phyloP scores from a whole-genome alignment of 2,329 filamentous ascomycete genomes.

The Penicillium palitans region DNA sequence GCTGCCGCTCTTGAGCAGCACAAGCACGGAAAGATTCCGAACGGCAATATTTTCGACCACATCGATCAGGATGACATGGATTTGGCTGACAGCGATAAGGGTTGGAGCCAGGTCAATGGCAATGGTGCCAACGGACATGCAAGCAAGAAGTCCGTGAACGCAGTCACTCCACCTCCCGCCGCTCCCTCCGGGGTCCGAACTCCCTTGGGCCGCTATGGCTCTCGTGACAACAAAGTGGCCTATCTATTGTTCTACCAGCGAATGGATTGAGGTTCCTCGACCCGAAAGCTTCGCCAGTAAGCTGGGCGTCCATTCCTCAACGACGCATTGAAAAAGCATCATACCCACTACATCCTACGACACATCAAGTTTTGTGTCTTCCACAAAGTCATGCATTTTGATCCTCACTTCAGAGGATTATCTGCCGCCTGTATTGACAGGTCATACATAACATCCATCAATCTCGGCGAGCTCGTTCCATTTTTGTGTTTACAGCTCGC shows the following conservation, averaged over 20 bases:
- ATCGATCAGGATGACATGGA: slow-evolving; percentile 65
- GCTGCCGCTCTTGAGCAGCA: slow-evolving; percentile 66
- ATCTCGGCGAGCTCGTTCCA: slow-evolving; percentile 4
- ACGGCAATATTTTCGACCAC: slow-evolving; percentile 73
- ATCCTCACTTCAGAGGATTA: slow-evolving; percentile 7
- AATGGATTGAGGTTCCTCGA: slow-evolving; percentile 46
- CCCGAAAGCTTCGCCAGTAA: background rate
- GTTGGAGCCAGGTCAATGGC: slow-evolving; percentile 85
- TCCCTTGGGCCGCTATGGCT: slow-evolving; percentile 56
- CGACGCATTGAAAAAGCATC: slow-evolving; percentile 12
- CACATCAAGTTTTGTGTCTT: slow-evolving; percentile 5
- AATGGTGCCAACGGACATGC: slow-evolving; percentile 43
- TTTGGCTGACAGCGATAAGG: slow-evolving; percentile 61
- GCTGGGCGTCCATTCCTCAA: background rate
- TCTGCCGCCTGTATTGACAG: slow-evolving; percentile 6
- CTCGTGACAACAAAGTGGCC: slow-evolving; percentile 94
- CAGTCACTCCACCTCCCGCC: slow-evolving; percentile 53
- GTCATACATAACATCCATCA: slow-evolving; percentile 17
- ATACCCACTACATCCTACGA: slow-evolving; percentile 11
- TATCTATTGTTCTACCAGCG: slow-evolving; percentile 95
- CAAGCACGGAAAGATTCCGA: slow-evolving; percentile 52
- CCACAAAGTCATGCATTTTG: slow-evolving; percentile 9
- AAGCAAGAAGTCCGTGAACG: slow-evolving; percentile 76
- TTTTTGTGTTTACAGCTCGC: background rate
- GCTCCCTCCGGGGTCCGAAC: slow-evolving; percentile 59